Base-by-base conservation (phyloP, 2,329 filamentous ascomycete species). In the Chrysosporium keratinophilum region DNA sequence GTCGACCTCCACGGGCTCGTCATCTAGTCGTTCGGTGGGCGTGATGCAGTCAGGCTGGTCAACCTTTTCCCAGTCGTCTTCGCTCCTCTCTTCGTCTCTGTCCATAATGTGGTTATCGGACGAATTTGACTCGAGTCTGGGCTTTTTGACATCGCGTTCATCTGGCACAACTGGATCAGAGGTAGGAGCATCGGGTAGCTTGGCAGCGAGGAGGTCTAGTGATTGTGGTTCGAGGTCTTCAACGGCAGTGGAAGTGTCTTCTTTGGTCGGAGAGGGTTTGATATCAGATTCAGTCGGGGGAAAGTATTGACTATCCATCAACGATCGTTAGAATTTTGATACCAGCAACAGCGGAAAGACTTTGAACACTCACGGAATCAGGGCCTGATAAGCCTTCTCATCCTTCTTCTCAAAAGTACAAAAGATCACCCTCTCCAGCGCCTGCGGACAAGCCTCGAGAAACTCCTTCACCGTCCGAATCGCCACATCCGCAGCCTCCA, bases 391-490 rank as follows among this genome's bases (percentile, higher is more conserved):
- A 0, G 85, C 83, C 39, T 73, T 69, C 56, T 85, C 80, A 62
- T 97, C 90, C 70, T 90, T 90, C 51, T 74, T 68, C 65, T 86
- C 76, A 67, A 95, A 96, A 14, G 83, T 87, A 64, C 90, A 90
- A 71, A 97, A 95, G 15, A 95, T 77, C 11, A 97, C 79, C 61
- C 81, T 80, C 43, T 88, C 80, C 31, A 96, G 64, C 61, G 65
- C 74, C 60, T 60, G 71, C 57, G 59, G 71, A 46, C 67, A 66
- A 9, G 63, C 62, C 5, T 65, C 63, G 20, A 84, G 61, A 64
- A 81, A 84, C 41, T 68, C 69, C 51, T 76, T 73, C 43, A 82
- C 78, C 37, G 80, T 79, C 33, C 77, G 73, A 50, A 85, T 76
- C 1, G 88, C 93, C 9, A 84, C 77, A n/a, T 75, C 67, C 0